These are phyloP conservation scores for Gremmenia infestans DNA, from an alignment of 2,329 filamentous ascomycete species.

Conservation along the genomic window DNA sequence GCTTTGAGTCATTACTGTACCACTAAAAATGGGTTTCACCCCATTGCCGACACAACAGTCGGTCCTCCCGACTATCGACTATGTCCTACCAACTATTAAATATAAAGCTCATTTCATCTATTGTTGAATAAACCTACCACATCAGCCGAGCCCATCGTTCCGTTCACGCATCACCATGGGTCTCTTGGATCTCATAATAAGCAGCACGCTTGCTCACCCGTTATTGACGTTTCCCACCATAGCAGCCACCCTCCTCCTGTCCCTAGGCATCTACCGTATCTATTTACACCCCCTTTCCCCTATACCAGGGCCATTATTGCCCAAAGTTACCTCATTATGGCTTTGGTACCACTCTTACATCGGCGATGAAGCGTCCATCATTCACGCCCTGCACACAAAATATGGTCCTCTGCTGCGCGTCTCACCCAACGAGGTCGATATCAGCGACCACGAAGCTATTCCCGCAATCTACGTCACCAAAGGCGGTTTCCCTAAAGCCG, in stretches of 20 bases:
- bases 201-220: conserved; percentile 2
- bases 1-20: too few relatives aligned
- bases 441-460: conserved; percentile 30
- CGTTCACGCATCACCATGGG: not conserved
- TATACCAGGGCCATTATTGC: conserved; percentile 35
- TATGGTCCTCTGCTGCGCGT: conserved; percentile 33
- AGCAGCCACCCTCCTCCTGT: conserved; percentile 12
- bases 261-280: conserved; percentile 30
- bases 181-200: not conserved
- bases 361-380: conserved; percentile 30
- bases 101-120: too few relatives aligned
- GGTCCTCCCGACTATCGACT: too few relatives aligned
- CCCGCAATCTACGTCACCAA: conserved; percentile 45
- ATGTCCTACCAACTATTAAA: too few relatives aligned
- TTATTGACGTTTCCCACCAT: conserved; percentile 7
- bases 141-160: not conserved
- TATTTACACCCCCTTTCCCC: conserved; percentile 36
- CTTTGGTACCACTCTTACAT: conserved; percentile 35
- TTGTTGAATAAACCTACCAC: too few relatives aligned
- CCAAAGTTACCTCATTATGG: conserved; percentile 31
- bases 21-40: too few relatives aligned
- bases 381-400: conserved; percentile 24
- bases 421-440: conserved; percentile 32
- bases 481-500: conserved; percentile 49
- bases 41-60: too few relatives aligned